Percentiles rank a stretch among this genome's conserved stretches.
Conservation (phyloP, 2,329 filamentous ascomycete genomes). For the Colletotrichum scovillei region DNA sequence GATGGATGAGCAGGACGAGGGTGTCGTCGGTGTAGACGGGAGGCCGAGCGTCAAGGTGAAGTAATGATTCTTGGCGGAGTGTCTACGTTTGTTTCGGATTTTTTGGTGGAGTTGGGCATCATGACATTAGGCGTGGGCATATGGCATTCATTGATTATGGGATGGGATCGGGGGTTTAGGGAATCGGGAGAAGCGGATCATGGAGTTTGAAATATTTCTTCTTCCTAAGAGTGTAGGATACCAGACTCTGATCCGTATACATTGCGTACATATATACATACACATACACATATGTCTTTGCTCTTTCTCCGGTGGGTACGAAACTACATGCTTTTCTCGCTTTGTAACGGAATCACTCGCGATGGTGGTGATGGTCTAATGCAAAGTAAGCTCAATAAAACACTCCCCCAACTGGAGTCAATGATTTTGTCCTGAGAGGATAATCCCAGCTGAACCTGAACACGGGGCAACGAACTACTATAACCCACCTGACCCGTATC, state of each 20-base stretch:
- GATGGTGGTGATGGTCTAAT: no score
- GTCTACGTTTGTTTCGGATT: neutral
- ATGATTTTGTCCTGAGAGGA: no score
- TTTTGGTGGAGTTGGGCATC: neutral
- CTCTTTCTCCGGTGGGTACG: no score
- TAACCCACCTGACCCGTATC: no score
- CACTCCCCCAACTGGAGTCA: no score
- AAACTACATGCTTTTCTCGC: neutral
- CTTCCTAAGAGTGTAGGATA: neutral
- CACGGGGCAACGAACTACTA: no score
- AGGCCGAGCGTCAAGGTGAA: conserved; percentile 2
- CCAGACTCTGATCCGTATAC: neutral
- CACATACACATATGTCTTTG: neutral
- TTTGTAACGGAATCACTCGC: neutral
- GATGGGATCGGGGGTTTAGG: neutral
- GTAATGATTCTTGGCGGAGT: neutral
- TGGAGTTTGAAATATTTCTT: neutral
- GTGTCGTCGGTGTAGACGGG: neutral
- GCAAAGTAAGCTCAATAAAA: no score
- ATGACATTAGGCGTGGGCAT: neutral
- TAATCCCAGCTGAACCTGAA: no score
- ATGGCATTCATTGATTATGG: neutral
- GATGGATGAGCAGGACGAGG: conserved; percentile 44
- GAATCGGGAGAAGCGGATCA: neutral
- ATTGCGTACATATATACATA: neutral